Evolutionary conservation across 192 early-diverging fungal genomes (phyloP), one percentile per base, ranked within the genome.

Genomic region (Mortierella claussenii): DNA sequence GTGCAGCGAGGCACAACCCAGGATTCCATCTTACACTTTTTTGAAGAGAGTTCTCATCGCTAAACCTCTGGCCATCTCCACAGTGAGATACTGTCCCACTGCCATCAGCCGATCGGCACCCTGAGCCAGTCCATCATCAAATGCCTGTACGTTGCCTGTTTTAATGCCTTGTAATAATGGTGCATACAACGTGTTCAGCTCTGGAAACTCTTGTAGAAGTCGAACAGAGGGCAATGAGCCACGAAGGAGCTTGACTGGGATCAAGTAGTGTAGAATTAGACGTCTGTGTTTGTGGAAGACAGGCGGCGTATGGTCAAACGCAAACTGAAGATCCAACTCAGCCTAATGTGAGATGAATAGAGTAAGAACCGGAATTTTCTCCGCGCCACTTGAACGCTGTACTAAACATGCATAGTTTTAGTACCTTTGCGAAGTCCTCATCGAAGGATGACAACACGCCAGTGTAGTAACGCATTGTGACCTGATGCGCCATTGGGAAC

Each of bases 381-480:
- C n/a, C n/a, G n/a, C n/a, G n/a, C n/a, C n/a, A n/a, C n/a, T n/a
- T n/a, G n/a, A n/a, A n/a, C n/a, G n/a, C n/a, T n/a, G n/a, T n/a
- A n/a, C n/a, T n/a, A n/a, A n/a, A n/a, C n/a, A n/a, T n/a, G n/a
- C 7, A 23, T n/a, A 15, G 15, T 42, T 15, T 43, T 27, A 20
- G 21, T 81, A 89, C 94, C 61, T 82, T 83, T 44, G 58, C 52
- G 79, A 93, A 97, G 36, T 94, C 82, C 51, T 95, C 95, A 55
- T 94, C 87, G 37, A 90, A 88, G 78, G 98, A 99, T 10, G 89
- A 85, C 17, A 97, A 82, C 48, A 95, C 78, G 4, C 97, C 97
- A 18, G 87, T 83, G 80, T 97, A 96, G 69, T 93, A 99, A 18
- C 86, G 78, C 68, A 92, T 97, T 0, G 92, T 90, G 21, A 97